Percentiles rank a stretch among this genome's conserved stretches.
Conservation (phyloP, 2,329 filamentous ascomycete species). For the Apiospora malaysiana region DNA sequence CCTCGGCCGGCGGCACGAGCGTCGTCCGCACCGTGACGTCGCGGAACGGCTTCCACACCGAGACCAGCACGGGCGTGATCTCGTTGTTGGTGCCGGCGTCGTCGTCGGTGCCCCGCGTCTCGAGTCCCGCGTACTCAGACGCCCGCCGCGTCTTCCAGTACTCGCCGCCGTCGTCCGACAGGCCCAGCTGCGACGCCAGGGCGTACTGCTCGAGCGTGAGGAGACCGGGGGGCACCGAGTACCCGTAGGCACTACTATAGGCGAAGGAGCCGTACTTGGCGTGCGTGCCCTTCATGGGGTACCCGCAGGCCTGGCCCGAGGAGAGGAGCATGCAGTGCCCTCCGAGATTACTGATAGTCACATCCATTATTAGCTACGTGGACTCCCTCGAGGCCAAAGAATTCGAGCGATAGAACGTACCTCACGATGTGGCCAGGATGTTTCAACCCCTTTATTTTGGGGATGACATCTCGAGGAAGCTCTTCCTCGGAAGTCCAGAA, state of each 20-base stretch:
- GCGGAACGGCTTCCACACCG: slow-evolving; percentile 72
- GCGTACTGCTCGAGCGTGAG: slow-evolving; percentile 80
- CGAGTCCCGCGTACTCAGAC: slow-evolving; percentile 68
- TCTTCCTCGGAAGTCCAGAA: slow-evolving; percentile 78
- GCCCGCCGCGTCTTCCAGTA: slow-evolving; percentile 78
- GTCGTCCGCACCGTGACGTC: slow-evolving; percentile 72
- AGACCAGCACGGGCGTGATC: slow-evolving; percentile 64
- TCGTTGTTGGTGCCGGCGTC: slow-evolving; percentile 41
- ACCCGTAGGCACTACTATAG: slow-evolving; percentile 77
- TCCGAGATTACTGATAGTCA: slow-evolving; percentile 60
- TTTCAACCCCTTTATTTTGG: slow-evolving; percentile 63
- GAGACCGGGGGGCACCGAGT: slow-evolving; percentile 77
- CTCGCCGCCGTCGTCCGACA: slow-evolving; percentile 79
- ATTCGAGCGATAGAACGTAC: slow-evolving; percentile 33
- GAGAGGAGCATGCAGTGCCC: slow-evolving; percentile 78
- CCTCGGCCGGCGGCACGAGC: slow-evolving; percentile 65
- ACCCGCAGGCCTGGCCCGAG: slow-evolving; percentile 81
- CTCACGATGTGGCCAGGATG: slow-evolving; percentile 77
- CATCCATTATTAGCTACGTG: not conserved
- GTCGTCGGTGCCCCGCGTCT: slow-evolving; percentile 54
- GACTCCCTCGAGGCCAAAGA: not conserved
- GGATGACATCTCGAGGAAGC: slow-evolving; percentile 59
- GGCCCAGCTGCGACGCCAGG: slow-evolving; percentile 74
- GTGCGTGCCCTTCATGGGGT: slow-evolving; percentile 81
- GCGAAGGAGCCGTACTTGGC: slow-evolving; percentile 83